Evolutionary conservation across 768 basidiomycete species (phyloP), one percentile per base, ranked within the genome.

Genomic region (Trametes sanguinea): DNA sequence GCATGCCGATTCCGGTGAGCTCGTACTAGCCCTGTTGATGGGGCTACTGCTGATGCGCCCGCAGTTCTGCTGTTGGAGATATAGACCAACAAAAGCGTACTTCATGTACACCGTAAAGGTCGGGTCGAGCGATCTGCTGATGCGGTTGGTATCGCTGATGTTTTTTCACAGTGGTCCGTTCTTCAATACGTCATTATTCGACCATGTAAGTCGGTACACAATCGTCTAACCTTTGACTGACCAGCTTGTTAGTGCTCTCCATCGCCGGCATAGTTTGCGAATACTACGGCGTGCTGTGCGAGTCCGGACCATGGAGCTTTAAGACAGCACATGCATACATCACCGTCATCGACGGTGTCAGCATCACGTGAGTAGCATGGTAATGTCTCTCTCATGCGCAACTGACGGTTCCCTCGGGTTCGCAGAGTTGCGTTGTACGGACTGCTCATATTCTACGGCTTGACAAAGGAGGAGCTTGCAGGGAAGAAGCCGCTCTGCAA

Each of bases 41-140:
- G 6, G 35, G 35, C 6, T 11, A 2, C 11, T 37, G 35, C 11
- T 32, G 16, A 13, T 17, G 22, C 56, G 35, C 10, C 32, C 30
- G 3, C 70, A 92, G 89, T 85, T 94, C 66, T 92, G 90, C 72
- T 93, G 80, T 69, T 91, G 85, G 85, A 79, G 89, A 68, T 94
- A 89, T 71, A 78, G 91, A 14, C 91, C 92, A 0, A 90, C 90
- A 14, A 94, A 92, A 85, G 79, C 88, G 2, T 94, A 95, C 75
- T 96, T 96, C 72, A 91, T 95, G 86, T 88, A 93, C 69, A 87
- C 91, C 9, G 75, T 93, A 71, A 93, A 92, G 79, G 92, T 88
- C 66, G 6, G 75, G 30, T 9, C 13, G 1, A 7, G 0, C 33
- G 17, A 4, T 5, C 16, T 27, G 6, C 3, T 11, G 1, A 29